A percentile compares a stretch with the other conserved stretches of the same genome.
Evolutionary conservation across 495 filamentous ascomycete genomes (phyloP).

Genomic region (Penicillium manginii): DNA sequence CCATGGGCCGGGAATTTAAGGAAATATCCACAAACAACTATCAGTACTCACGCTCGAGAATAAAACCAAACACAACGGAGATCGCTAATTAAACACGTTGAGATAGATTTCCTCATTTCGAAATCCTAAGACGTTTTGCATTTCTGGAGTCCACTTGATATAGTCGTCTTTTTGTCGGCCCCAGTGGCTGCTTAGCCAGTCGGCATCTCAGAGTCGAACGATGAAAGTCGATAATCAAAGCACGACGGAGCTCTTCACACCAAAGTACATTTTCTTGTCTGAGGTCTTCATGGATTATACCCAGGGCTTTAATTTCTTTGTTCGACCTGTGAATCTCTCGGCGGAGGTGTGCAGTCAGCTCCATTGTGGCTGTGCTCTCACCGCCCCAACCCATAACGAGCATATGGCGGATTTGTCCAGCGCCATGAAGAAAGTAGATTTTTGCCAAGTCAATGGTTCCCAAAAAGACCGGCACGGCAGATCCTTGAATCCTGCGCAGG

Average conservation of each 20-base stretch:
- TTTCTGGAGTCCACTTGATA: slow-evolving; percentile 11
- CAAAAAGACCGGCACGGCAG: slow-evolving; percentile 47
- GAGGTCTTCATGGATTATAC: slow-evolving; percentile 29
- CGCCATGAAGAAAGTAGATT: slow-evolving; percentile 42
- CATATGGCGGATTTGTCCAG: slow-evolving; percentile 49
- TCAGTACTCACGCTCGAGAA: too few relatives aligned
- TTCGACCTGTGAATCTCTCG: slow-evolving; percentile 19
- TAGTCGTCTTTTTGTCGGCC: slow-evolving; percentile 17
- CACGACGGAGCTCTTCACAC: slow-evolving; percentile 32
- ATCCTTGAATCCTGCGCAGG: slow-evolving; percentile 41
- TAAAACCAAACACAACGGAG: neutral
- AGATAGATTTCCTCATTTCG: neutral
- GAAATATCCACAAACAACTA: too few relatives aligned
- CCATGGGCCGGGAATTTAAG: too few relatives aligned
- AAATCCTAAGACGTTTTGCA: slow-evolving; percentile 16
- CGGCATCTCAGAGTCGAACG: slow-evolving; percentile 23
- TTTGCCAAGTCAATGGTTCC: slow-evolving; percentile 44
- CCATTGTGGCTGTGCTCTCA: slow-evolving; percentile 21
- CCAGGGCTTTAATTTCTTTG: slow-evolving; percentile 23
- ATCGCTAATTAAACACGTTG: neutral
- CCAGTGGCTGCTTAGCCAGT: slow-evolving; percentile 7
- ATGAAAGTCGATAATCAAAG: slow-evolving; percentile 41
- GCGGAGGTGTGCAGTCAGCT: slow-evolving; percentile 15
- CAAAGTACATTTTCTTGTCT: slow-evolving; percentile 33
- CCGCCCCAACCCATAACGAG: slow-evolving; percentile 53